Conservation (phyloP, 1,284 basidiomycete species). For the Leccinum pachyderme region DNA sequence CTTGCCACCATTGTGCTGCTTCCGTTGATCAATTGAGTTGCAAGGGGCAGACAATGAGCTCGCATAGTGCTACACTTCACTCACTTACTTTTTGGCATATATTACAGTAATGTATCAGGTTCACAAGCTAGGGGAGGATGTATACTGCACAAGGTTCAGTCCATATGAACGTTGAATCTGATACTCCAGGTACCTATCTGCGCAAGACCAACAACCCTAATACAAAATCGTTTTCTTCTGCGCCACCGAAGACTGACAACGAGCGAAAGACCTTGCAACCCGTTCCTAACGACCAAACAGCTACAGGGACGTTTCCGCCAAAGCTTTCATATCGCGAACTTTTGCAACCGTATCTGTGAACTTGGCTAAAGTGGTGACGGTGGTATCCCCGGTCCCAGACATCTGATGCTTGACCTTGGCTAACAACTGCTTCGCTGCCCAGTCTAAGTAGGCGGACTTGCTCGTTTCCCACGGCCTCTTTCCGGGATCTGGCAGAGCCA, state of each 20-base stretch:
- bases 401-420: conserved; percentile 43
- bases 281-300: background rate
- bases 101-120: background rate
- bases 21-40: background rate
- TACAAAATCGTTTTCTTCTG: background rate
- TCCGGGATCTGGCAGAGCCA: conserved; percentile 50
- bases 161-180: background rate
- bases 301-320: conserved; percentile 23
- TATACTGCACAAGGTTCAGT: background rate
- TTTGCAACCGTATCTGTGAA: conserved; percentile 31
- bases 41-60: background rate
- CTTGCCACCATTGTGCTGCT: background rate
- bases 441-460: conserved; percentile 63
- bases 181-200: background rate
- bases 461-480: conserved; percentile 72
- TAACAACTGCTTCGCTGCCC: conserved; percentile 60
- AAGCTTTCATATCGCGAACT: conserved; percentile 33
- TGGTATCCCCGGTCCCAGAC: conserved; percentile 30
- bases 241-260: background rate
- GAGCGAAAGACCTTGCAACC: conserved; percentile 1
- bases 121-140: background rate
- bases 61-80: background rate
- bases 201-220: background rate
- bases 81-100: background rate
- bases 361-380: conserved; percentile 29